Conservation (phyloP, 352 stramenopile species). For the Pythium utonaiense region DNA sequence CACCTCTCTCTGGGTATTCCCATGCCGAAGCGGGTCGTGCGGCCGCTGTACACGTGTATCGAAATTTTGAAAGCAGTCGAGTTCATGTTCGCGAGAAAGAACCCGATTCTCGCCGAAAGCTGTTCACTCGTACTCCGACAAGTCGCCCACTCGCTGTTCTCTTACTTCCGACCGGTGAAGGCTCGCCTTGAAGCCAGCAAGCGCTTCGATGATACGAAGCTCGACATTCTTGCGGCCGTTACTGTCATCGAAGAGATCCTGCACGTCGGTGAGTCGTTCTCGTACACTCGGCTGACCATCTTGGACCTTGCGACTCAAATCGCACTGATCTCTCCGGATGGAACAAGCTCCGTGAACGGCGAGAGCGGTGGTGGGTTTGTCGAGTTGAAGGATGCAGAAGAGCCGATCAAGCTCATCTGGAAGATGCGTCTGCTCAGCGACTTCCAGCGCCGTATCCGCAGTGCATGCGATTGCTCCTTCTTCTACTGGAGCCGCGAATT, state of each 20-base stretch:
- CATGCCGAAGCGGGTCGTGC: slow-evolving; percentile 82
- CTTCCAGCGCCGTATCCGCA: slow-evolving; percentile 85
- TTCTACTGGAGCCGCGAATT: slow-evolving; percentile 93
- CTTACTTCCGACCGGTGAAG: slow-evolving; percentile 81
- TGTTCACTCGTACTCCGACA: slow-evolving; percentile 71
- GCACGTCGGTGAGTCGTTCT: slow-evolving; percentile 77
- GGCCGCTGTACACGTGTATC: slow-evolving; percentile 86
- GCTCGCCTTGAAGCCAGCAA: slow-evolving; percentile 81
- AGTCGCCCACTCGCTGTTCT: slow-evolving; percentile 76
- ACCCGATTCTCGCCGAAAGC: slow-evolving; percentile 73
- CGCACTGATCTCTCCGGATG: slow-evolving; percentile 65
- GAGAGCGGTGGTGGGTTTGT: slow-evolving; percentile 36
- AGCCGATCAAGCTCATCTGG: slow-evolving; percentile 80
- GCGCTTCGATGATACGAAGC: slow-evolving; percentile 84
- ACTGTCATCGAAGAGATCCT: slow-evolving; percentile 85
- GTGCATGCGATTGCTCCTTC: slow-evolving; percentile 90
- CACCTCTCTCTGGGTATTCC: slow-evolving; percentile 86
- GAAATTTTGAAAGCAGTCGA: slow-evolving; percentile 91
- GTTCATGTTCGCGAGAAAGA: slow-evolving; percentile 90
- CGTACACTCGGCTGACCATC: slow-evolving; percentile 80
- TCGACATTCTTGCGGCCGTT: slow-evolving; percentile 79
- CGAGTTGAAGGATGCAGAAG: slow-evolving; percentile 60
- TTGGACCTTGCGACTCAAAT: slow-evolving; percentile 80
- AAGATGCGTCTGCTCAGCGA: slow-evolving; percentile 84
- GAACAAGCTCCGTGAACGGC: slow-evolving; percentile 30